phyloP scores from a whole-genome alignment of 768 basidiomycete genomes.

The Lactarius quietus region DNA sequence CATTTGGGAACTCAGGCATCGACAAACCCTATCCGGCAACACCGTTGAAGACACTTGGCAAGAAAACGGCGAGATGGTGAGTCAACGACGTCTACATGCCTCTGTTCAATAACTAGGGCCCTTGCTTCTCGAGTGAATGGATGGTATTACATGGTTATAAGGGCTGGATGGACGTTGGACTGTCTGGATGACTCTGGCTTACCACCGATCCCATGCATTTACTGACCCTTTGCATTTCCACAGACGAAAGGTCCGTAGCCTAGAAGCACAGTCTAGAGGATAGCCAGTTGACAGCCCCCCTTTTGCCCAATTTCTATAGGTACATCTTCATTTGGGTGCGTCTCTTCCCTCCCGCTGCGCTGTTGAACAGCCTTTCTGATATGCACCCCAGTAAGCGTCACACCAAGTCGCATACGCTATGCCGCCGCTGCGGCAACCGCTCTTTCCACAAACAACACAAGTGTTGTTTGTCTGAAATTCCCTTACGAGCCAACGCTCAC shows the following conservation, averaged over 20 bases:
- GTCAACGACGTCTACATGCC: conserved; percentile 31
- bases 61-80: conserved; percentile 46
- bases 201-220: conserved; percentile 19
- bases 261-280: conserved; percentile 10
- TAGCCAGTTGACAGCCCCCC: conserved; percentile 23
- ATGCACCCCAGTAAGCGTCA: conserved; percentile 76
- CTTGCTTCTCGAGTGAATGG: conserved; percentile 22
- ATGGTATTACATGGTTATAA: conserved; percentile 25
- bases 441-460: conserved; percentile 99
- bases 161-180: conserved; percentile 35
- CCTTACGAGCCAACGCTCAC: background rate
- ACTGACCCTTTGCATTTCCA: conserved; percentile 27
- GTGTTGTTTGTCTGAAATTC: conserved; percentile 48
- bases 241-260: conserved; percentile 75
- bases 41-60: conserved; percentile 30
- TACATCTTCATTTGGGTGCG: conserved; percentile 95
- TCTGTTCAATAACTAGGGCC: conserved; percentile 15
- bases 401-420: conserved; percentile 95
- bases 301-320: conserved; percentile 44
- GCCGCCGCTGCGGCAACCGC: conserved; percentile 93
- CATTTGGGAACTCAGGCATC: background rate
- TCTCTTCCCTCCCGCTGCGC: conserved; percentile 27
- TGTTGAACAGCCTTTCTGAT: conserved; percentile 1
- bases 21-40: conserved; percentile 26
- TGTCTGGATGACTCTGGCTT: conserved; percentile 36